Conservation (phyloP, 73 alveolate species). For the Tetrahymena borealis region DNA sequence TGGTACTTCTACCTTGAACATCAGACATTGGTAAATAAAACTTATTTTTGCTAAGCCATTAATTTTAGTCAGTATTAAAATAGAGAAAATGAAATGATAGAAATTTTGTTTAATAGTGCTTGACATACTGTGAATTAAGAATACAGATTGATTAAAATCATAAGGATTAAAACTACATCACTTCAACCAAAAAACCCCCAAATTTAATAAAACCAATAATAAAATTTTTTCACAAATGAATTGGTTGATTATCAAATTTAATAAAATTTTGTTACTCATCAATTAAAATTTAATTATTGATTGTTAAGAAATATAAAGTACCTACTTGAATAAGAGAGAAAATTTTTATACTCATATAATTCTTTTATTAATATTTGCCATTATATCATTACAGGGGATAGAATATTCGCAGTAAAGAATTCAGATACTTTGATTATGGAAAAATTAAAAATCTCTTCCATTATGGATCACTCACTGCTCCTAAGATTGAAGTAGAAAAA, state of each 20-base stretch:
- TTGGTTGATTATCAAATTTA: not conserved
- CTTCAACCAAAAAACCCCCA: no score
- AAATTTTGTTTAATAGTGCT: no score
- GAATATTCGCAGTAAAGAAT: not conserved
- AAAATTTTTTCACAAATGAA: not conserved
- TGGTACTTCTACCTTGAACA: constrained; percentile 75
- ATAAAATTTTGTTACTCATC: not conserved
- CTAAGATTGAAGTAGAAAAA: constrained; percentile 61
- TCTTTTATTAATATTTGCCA: not conserved
- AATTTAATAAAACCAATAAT: no score
- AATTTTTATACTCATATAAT: not conserved
- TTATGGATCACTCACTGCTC: constrained; percentile 71
- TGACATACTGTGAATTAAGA: no score
- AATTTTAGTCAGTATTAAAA: not conserved
- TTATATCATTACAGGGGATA: not conserved
- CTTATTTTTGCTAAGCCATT: constrained; percentile 2
- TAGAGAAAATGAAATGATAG: no score
- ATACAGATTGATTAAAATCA: no score
- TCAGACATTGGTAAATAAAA: constrained; percentile 65
- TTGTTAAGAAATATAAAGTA: not conserved
- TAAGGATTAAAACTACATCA: no score
- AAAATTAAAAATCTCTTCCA: constrained; percentile 45
- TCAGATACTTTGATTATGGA: constrained; percentile 51
- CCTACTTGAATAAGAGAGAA: not conserved
- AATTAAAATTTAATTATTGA: not conserved